A percentile compares a stretch with the other conserved stretches of the same genome.
These are phyloP conservation scores for Leishmania arabica DNA, from an alignment of 208 protist species.

Conservation along the genomic window DNA sequence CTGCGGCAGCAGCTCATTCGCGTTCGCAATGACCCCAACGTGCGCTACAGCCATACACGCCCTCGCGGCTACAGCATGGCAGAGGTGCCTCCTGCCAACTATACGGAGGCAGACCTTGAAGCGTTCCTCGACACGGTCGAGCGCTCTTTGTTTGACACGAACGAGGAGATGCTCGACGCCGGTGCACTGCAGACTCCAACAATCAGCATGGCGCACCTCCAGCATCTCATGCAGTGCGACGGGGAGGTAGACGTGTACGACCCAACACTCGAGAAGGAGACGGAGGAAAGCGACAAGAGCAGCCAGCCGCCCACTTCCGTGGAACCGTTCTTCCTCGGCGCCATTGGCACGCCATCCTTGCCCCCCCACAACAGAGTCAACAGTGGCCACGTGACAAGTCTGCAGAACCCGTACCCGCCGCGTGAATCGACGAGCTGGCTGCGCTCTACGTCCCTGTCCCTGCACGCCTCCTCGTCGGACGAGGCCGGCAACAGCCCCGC, in stretches of 20 bases:
- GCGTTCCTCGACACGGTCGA: slow-evolving; percentile 52
- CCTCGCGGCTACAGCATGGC: slow-evolving; percentile 40
- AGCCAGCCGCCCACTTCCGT: slow-evolving; percentile 7
- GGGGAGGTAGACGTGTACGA: slow-evolving; percentile 19
- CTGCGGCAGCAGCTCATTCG: slow-evolving; percentile 66
- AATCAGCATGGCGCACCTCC: slow-evolving; percentile 23
- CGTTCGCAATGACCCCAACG: slow-evolving; percentile 71
- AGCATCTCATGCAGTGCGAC: slow-evolving; percentile 17
- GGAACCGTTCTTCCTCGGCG: slow-evolving; percentile 3
- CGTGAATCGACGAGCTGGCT: slow-evolving; percentile 5
- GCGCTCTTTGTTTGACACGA: slow-evolving; percentile 51
- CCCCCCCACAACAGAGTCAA: not conserved
- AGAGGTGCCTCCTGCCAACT: slow-evolving; percentile 46
- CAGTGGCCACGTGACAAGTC: not conserved
- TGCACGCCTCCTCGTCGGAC: slow-evolving; percentile 4
- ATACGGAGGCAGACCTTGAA: slow-evolving; percentile 58
- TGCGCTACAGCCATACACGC: slow-evolving; percentile 71
- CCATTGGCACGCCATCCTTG: slow-evolving; percentile 1
- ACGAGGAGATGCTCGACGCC: slow-evolving; percentile 46
- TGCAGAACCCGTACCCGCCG: not conserved
- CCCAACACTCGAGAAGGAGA: slow-evolving; percentile 10
- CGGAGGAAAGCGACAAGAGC: not conserved
- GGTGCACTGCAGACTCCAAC: slow-evolving; percentile 16
- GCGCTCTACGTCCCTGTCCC: slow-evolving; percentile 1
- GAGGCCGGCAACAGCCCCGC: not conserved